Conservation (phyloP, 1,284 basidiomycete genomes). For the Chalciporus sp. region DNA sequence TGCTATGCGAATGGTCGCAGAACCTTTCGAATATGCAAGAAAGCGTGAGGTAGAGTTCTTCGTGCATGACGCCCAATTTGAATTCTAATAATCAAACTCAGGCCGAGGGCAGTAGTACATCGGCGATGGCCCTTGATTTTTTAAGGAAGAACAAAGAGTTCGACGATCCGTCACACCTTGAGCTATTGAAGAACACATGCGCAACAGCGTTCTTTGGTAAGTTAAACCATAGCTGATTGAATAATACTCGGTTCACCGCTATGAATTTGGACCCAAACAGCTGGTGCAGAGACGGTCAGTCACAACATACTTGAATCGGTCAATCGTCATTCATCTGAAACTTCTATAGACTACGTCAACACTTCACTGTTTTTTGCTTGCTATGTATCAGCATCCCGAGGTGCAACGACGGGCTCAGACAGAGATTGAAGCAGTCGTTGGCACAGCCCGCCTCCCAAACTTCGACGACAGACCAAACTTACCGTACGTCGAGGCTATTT, state of each 20-base stretch:
- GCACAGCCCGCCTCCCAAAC: slow-evolving; percentile 39
- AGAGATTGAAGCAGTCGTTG: slow-evolving; percentile 47
- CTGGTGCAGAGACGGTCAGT: slow-evolving; percentile 27
- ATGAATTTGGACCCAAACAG: slow-evolving; percentile 6
- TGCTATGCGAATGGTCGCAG: slow-evolving; percentile 19
- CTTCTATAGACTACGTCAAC: slow-evolving; percentile 44
- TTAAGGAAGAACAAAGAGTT: slow-evolving; percentile 1
- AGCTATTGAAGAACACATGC: slow-evolving; percentile 19
- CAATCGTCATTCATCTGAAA: background rate
- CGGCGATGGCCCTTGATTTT: slow-evolving; percentile 22
- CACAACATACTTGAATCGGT: background rate
- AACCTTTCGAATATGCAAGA: slow-evolving; percentile 22
- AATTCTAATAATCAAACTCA: background rate
- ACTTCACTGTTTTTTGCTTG: slow-evolving; percentile 46
- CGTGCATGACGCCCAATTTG: no score
- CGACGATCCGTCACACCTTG: slow-evolving; percentile 5
- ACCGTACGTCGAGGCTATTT: slow-evolving; percentile 47
- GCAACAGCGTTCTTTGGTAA: slow-evolving; percentile 29
- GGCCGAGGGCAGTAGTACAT: slow-evolving; percentile 8
- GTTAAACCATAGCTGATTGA: background rate
- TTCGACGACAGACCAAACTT: slow-evolving; percentile 42
- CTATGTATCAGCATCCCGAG: slow-evolving; percentile 50
- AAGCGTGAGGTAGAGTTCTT: slow-evolving; percentile 18
- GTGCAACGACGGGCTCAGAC: slow-evolving; percentile 44
- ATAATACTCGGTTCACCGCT: background rate